Percentiles rank a stretch among this genome's conserved stretches.
Evolutionary conservation across 164 flowering plant species (phyloP).

Genomic region (Magnolia changhungtana): DNA sequence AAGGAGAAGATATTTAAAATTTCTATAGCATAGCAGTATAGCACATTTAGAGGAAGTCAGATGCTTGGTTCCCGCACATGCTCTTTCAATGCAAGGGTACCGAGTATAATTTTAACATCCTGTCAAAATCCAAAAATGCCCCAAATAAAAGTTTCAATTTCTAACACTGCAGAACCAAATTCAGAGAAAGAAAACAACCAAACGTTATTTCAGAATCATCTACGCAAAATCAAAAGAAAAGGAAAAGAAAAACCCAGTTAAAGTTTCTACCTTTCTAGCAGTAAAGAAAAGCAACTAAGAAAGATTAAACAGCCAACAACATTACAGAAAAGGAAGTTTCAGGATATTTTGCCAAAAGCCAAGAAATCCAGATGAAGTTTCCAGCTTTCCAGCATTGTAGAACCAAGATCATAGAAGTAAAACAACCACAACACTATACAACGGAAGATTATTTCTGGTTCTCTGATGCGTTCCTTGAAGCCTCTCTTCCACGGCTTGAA

Average conservation of each 20-base stretch:
- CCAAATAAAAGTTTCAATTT: background rate
- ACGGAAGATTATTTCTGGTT: too few relatives aligned
- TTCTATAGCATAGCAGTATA: too few relatives aligned
- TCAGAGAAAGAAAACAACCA: background rate
- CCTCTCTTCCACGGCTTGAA: too few relatives aligned
- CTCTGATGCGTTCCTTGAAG: too few relatives aligned
- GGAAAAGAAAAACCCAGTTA: background rate
- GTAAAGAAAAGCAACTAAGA: background rate
- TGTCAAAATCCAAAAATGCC: background rate
- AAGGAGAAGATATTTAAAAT: too few relatives aligned
- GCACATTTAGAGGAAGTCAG: too few relatives aligned
- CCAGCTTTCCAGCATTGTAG: background rate
- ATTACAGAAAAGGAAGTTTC: background rate
- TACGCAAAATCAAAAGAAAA: background rate
- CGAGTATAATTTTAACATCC: background rate
- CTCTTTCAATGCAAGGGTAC: background rate
- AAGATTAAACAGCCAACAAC: background rate
- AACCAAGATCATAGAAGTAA: background rate
- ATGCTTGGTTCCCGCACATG: too few relatives aligned
- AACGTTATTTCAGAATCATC: background rate
- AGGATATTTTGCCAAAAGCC: background rate
- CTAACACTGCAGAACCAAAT: background rate
- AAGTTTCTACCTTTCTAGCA: background rate
- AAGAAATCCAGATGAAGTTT: conserved; percentile 9
- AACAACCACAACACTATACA: background rate